Base-by-base conservation (phyloP, 2,329 filamentous ascomycete species). In the Xylariomycetidae sp. region DNA sequence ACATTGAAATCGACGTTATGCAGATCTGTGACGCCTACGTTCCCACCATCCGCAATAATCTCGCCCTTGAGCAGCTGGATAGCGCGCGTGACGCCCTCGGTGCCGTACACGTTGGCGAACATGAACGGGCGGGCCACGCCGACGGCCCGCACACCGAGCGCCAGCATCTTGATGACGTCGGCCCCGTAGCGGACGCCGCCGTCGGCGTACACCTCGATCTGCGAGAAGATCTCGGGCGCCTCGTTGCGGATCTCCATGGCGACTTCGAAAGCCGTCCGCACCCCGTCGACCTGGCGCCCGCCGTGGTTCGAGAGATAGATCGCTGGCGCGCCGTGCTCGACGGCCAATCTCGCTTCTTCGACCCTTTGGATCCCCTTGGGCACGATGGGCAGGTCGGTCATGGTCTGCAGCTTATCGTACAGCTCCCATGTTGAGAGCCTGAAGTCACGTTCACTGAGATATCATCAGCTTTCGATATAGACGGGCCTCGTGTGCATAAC, bases 71-170 rank as follows among this genome's bases (percentile, higher is more conserved):
- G 50, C 4, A 72, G 54, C 13, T 62, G 40, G 30, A 69, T 61
- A 2, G 56, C 59, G 40, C 56, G 58, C 34, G 48, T 44, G 1
- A 73, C 68, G 20, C 69, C 69, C 4, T 58, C 55, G 18, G 53
- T 50, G 5, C 69, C 69, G 40, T 64, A 72, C 13, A 63, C 51
- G 43, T 70, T 70, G 12, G 65, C 59, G 44, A 59, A 72, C 65
- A 72, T 68, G 40, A 67, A 57, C 6, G 63, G 57, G 11, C 67
- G 48, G 9, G 65, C 68, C 4, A 72, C 37, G 14, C 67, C 49
- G n/a, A 61, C 56, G 16, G 52, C 55, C 6, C 43, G 41, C 5
- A 58, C 58, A 6, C 58, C 57, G 6, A 60, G 45, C 0, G 57
- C 54, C 5, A 62, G 45, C 12, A 58, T 36, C 41, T 57, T 57